Conservation (phyloP, 331 rosid species). For the Spiraea crenata region DNA sequence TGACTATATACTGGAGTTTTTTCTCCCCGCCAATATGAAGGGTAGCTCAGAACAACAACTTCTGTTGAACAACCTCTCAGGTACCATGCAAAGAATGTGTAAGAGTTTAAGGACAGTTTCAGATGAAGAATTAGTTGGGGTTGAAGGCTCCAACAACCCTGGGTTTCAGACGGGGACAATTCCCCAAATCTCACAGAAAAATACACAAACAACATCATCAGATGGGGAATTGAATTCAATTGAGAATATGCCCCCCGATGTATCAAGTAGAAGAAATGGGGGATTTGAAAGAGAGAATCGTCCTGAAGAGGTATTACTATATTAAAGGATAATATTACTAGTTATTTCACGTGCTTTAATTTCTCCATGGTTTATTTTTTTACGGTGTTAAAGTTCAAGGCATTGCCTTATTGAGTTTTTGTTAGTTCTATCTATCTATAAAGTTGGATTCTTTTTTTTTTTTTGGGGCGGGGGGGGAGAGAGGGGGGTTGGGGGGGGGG, state of each 20-base stretch:
- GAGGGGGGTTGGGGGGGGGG: too few relatives aligned
- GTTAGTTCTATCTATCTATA: neutral
- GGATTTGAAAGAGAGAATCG: constrained; percentile 39
- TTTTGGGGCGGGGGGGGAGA: too few relatives aligned
- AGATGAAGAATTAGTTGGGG: constrained; percentile 47
- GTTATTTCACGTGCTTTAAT: neutral
- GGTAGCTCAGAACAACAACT: constrained; percentile 81
- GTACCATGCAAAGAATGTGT: constrained; percentile 87
- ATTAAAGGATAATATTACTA: neutral
- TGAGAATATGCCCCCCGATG: constrained; percentile 32
- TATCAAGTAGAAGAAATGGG: constrained; percentile 28
- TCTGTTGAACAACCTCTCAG: constrained; percentile 71
- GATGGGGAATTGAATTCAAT: constrained; percentile 40
- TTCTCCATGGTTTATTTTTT: neutral
- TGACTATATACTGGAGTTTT: constrained; percentile 85
- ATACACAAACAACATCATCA: constrained; percentile 37
- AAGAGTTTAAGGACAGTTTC: constrained; percentile 80
- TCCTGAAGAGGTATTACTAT: constrained; percentile 42
- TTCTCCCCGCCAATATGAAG: constrained; percentile 71
- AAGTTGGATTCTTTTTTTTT: too few relatives aligned
- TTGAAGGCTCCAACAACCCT: constrained; percentile 22
- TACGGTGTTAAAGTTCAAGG: neutral
- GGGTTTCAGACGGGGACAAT: constrained; percentile 32
- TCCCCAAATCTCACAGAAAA: constrained; percentile 26
- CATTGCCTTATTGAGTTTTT: neutral